Base-by-base conservation (phyloP, 495 filamentous ascomycete genomes). In the Pseudoneurospora amorphoporcata region DNA sequence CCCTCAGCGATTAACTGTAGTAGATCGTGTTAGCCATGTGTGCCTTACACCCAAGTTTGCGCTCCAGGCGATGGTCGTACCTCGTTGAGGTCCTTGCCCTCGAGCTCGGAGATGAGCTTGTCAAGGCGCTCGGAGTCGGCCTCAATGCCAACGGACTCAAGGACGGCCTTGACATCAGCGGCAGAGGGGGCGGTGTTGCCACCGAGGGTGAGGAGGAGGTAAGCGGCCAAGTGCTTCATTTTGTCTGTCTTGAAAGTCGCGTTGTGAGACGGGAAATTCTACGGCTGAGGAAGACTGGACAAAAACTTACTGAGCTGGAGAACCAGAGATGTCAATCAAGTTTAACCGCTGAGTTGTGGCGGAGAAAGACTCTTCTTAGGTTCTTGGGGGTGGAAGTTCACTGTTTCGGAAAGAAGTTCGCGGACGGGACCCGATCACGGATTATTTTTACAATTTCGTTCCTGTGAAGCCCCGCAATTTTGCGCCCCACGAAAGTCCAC, bases 161-260 rank as follows among this genome's bases (percentile, higher is more conserved):
- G 92, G 80, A 99, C 94, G 72, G 77, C 84, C 89, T 94, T 97
- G 86, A 99, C 86, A 81, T 99, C 94, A 71, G 86, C 85, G 75
- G 91, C 92, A 69, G 92, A 94, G 76, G 95, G 95, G 70, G 89
- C 89, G 86, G 88, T 86, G 88, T 98, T 99, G 86, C 95, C 95
- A 81, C 88, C 95, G 77, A 98, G 90, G 87, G 86, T 86, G 84
- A 98, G 91, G 82, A 99, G 95, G 79, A 99, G 93, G 90, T 97
- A 99, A 81, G 95, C 94, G 82, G 95, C 96, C 86, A 99, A 92
- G 87, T 98, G 91, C 94, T 98, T 99, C 95, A 99, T 99, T 93
- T 90, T 95, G 86, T 39, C 43, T 72, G 73, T 38, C 23, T 70
- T 42, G 72, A 35, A 29, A 32, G n/a, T 38, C 58, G 47, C 42